phyloP scores from a whole-genome alignment of 352 stramenopile species.

The Globisporangium cylindrosporum region DNA sequence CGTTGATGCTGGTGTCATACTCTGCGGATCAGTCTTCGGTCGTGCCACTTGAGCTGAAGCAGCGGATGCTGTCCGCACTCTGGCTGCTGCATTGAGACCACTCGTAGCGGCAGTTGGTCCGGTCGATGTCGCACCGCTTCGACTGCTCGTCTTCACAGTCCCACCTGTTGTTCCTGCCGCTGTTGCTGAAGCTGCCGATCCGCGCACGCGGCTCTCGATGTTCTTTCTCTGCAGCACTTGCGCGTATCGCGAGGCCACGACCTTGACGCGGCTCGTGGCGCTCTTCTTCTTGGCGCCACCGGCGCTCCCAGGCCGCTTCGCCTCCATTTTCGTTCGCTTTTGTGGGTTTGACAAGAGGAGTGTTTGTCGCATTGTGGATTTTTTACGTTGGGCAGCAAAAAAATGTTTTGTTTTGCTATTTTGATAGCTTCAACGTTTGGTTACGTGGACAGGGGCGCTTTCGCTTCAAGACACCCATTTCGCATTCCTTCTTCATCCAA shows the following conservation, averaged over 20 bases:
- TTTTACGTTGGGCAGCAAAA: background rate
- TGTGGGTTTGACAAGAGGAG: background rate
- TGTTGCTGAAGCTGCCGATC: background rate
- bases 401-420: background rate
- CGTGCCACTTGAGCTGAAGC: background rate
- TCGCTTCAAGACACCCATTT: background rate
- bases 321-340: conserved; percentile 3
- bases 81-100: background rate
- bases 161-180: background rate
- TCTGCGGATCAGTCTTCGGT: conserved; percentile 5
- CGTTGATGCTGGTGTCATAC: conserved; percentile 3
- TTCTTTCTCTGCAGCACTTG: conserved; percentile 50
- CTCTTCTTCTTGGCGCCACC: conserved; percentile 17
- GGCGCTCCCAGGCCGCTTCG: conserved; percentile 3
- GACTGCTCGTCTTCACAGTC: background rate
- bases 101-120: background rate
- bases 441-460: background rate
- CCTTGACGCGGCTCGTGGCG: conserved; percentile 27
- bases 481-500: background rate
- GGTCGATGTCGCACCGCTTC: background rate
- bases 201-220: conserved; percentile 20
- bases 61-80: background rate
- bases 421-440: background rate
- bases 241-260: conserved; percentile 58
- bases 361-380: background rate